Evolutionary conservation across 441 rosid species (phyloP), one percentile per base, ranked within the genome.

Genomic region (Manihot esculenta): DNA sequence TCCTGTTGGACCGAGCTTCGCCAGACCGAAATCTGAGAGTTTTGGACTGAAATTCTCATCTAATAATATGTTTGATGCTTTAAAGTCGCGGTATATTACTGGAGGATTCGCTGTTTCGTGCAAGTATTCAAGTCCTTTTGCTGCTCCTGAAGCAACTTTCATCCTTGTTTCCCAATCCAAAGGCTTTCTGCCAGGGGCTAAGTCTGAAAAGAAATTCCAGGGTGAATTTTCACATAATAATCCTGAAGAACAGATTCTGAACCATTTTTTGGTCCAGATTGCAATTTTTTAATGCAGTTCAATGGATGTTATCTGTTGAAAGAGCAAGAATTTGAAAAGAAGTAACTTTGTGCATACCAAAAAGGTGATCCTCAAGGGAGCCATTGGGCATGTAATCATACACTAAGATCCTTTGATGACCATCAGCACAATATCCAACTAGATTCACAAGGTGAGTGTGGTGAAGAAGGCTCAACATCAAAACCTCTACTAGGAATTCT

Each of bases 11-110:
- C 97, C 97, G 21, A 95, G 91, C 77, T 93, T 93, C 10, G 99
- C 99, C 58, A 95, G 85, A 41, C 99, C 99, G 26, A 95, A 95
- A 83, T 95, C 99, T 3, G 99, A 92, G 44, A 95, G 97, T 79
- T 86, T 95, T 0, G 98, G 91, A 65, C 84, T 86, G 87, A 95
- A 92, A 23, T 80, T 83, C 59, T 75, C 75, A 71, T 92, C 93
- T 44, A 95, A 77, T 7, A 95, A 78, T 71, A 95, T 81, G 73
- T 95, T 95, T 2, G 99, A 91, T 48, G 99, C 91, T 65, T 95
- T 95, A 73, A 95, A 92, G 53, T 92, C 99, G 0, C 98, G 88
- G 87, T 95, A 92, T 81, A 95, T 91, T 71, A 92, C 97, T 0
- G 98, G 97, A 23, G 95, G 98, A 71, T 86, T 77, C 12, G 97